These are phyloP conservation scores for Coniosporium apollinis DNA, from an alignment of 495 filamentous ascomycete species.

Conservation along the genomic window DNA sequence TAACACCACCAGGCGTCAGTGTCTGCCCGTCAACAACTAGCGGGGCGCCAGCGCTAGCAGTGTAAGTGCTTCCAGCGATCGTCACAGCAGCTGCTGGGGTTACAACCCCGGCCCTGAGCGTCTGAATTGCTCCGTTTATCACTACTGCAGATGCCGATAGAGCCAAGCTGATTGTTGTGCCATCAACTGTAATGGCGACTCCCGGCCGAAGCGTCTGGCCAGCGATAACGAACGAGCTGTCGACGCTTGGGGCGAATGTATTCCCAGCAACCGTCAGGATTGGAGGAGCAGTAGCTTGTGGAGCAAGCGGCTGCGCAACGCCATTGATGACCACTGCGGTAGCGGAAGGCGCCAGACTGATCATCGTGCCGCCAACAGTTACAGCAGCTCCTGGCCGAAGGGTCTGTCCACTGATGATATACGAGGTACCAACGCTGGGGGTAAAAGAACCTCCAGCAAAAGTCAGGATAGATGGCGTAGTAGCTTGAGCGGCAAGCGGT, in stretches of 20 bases:
- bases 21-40: slow-evolving; percentile 12
- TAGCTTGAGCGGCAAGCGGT: slow-evolving; percentile 4
- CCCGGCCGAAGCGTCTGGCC: slow-evolving; percentile 22
- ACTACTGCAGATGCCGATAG: slow-evolving; percentile 15
- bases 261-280: not conserved
- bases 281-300: slow-evolving; percentile 9
- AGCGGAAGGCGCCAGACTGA: slow-evolving; percentile 15
- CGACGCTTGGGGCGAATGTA: slow-evolving; percentile 17
- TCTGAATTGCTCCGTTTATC: slow-evolving; percentile 16
- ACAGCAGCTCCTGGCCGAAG: slow-evolving; percentile 13
- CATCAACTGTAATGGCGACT: slow-evolving; percentile 16
- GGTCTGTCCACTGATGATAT: slow-evolving; percentile 14
- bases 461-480: slow-evolving; percentile 7
- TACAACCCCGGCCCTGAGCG: slow-evolving; percentile 6
- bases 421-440: slow-evolving; percentile 3
- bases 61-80: slow-evolving; percentile 11
- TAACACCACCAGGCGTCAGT: slow-evolving; percentile 7
- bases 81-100: slow-evolving; percentile 17
- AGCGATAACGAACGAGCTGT: slow-evolving; percentile 15
- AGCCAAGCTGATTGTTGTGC: slow-evolving; percentile 18
- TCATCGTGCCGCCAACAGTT: slow-evolving; percentile 12
- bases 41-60: not conserved
- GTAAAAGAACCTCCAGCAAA: slow-evolving; percentile 3
- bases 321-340: slow-evolving; percentile 13
- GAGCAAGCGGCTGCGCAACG: slow-evolving; percentile 8